Base-by-base conservation (phyloP, 2,329 filamentous ascomycete species). In the Cladosporium sp. region DNA sequence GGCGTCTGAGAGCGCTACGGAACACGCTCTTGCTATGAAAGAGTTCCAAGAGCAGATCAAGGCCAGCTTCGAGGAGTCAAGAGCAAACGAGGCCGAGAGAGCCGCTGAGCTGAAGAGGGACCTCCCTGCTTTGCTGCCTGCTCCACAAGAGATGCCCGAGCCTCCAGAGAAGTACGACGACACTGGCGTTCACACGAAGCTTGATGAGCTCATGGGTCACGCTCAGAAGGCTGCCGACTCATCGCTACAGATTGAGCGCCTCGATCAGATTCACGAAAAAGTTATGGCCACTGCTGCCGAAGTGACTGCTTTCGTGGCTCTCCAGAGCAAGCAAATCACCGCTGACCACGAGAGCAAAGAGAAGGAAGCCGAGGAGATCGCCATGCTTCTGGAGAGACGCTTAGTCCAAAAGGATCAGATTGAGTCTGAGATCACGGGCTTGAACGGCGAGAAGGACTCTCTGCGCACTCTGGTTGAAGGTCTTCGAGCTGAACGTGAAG, bases 211-310 rank as follows among this genome's bases (percentile, higher is more conserved):
- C 19, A 70, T 89, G 35, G 79, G 79, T 43, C 82, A 87, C 62
- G 82, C 79, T 27, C 76, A 82, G 20, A 77, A 80, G 16, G 79
- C 87, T 0, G 79, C 79, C 45, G 84, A 88, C 62, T 82, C 86
- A 1, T 80, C 88, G 30, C 76, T 78, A 4, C 88, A 91, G 58
- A 79, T 96, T 39, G 85, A 86, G 55, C 87, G 88, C 19, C 78
- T 98, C 4, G 89, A 96, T 58, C 81, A 90, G 66, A 93, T 97
- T 43, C 89, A 96, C 62, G 79, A 86, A 56, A 87, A 95, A 58
- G 89, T 98, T 50, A 82, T 88, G 65, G 78, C 83, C 52, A 95
- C 89, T 1, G 90, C 92, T 1, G 81, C 83, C 16, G 89, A 94
- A 63, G 84, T 98, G 49, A 85, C 86, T 2, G 81, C 85, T 36